phyloP scores from a whole-genome alignment of 73 alveolate genomes.

The Tetrahymena borealis region DNA sequence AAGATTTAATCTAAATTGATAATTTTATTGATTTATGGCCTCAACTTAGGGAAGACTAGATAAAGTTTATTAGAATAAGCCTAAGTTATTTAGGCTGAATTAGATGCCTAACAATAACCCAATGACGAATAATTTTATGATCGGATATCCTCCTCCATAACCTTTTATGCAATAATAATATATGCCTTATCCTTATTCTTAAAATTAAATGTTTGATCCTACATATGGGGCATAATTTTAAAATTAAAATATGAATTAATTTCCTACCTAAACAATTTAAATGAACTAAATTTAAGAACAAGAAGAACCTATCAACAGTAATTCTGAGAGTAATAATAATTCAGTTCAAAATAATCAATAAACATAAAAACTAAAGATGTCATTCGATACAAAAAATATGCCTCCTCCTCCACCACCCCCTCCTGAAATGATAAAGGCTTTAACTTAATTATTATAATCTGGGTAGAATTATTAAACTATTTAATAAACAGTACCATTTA shows the following conservation, averaged over 20 bases:
- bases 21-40: background rate
- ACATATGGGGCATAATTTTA: background rate
- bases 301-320: background rate
- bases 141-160: background rate
- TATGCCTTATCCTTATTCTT: background rate
- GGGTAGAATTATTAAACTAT: background rate
- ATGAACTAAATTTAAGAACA: background rate
- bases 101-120: background rate
- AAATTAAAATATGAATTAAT: background rate
- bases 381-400: background rate
- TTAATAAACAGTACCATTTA: background rate
- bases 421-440: background rate
- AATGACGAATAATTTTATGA: background rate
- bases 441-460: background rate
- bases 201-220: background rate
- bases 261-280: background rate
- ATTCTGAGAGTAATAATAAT: background rate
- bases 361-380: background rate
- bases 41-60: background rate
- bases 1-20: background rate
- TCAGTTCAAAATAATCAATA: background rate
- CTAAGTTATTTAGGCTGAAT: background rate
- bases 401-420: background rate
- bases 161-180: background rate
- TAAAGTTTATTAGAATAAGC: background rate